Base-by-base conservation (phyloP, 2,329 filamentous ascomycete genomes). In the Colletotrichum sp. region DNA sequence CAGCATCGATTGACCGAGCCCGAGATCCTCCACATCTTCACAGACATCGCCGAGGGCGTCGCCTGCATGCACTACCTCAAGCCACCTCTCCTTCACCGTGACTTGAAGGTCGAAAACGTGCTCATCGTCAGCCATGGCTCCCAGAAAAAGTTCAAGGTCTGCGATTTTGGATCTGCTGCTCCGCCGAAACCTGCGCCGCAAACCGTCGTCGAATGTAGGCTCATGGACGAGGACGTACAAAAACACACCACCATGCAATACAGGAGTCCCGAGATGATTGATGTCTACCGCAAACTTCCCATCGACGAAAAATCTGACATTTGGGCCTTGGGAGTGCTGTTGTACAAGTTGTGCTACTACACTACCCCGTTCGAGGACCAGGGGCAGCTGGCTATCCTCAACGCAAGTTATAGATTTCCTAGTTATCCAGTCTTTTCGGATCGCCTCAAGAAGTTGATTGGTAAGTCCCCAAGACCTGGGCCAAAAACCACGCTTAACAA, bases 281-380 rank as follows among this genome's bases (percentile, higher is more conserved):
- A 99, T 82, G 97, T 99, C 28, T 99, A 98, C 86, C 91, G 96
- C 78, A 98, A 98, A 85, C 95, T 96, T 80, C 96, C 97, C 1
- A 98, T 99, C 82, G 95, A 99, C 82, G 97, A 99, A 87, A 99
- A 99, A 88, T 98, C 96, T 65, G 97, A 99, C 84, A 98, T 99
- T 34, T 99, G 96, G 97, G 97, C 97, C 1, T 87, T 99, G 77
- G 97, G 97, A 7, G 97, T 99, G 57, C 88, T 99, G 75, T 87
- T 99, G 71, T 99, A 99, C 89, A 99, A 99, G 88, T 90, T 99
- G 77, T 99, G 97, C 88, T 99, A 99, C 86, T 99, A 99, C 85
- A 99, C 97, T 2, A 99, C 97, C 8, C 97, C 97, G 1, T 99
- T 99, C 81, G 97, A 99, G 86, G 96, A 99, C 78, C 96, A 98